Conservation (phyloP, 2,329 filamentous ascomycete species). For the Curvularia sp. region DNA sequence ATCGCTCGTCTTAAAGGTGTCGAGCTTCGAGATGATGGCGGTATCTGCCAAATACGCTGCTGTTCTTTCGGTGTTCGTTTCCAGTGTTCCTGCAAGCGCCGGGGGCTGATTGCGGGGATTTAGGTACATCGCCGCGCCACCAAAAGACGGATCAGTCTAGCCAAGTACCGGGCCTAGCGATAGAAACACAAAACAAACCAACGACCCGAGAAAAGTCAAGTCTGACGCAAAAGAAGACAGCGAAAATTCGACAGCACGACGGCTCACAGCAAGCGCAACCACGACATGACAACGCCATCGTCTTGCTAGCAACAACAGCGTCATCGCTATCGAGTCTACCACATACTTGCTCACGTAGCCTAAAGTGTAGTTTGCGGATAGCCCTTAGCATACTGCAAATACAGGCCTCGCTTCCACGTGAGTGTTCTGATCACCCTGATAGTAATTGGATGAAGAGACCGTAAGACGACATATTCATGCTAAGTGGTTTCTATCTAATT, state of each 20-base stretch:
- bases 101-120: no score
- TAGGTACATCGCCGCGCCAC: no score
- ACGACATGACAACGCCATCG: background rate
- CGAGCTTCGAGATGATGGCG: conserved; percentile 35
- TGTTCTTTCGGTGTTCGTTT: conserved; percentile 30
- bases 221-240: no score
- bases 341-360: background rate
- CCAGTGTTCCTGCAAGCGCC: conserved; percentile 18
- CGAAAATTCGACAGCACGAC: no score
- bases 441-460: conserved; percentile 2
- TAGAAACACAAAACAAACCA: no score
- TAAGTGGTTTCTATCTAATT: background rate
- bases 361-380: background rate
- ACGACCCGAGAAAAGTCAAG: no score
- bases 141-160: no score
- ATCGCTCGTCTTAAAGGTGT: conserved; percentile 29
- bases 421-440: background rate
- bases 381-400: conserved; percentile 2
- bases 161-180: no score
- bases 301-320: background rate
- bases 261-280: conserved; percentile 2
- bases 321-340: background rate
- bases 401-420: conserved; percentile 1
- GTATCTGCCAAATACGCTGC: conserved; percentile 32
- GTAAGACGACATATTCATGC: background rate